Evolutionary conservation across 768 basidiomycete species (phyloP).

Genomic region (Termitomyces sp.): DNA sequence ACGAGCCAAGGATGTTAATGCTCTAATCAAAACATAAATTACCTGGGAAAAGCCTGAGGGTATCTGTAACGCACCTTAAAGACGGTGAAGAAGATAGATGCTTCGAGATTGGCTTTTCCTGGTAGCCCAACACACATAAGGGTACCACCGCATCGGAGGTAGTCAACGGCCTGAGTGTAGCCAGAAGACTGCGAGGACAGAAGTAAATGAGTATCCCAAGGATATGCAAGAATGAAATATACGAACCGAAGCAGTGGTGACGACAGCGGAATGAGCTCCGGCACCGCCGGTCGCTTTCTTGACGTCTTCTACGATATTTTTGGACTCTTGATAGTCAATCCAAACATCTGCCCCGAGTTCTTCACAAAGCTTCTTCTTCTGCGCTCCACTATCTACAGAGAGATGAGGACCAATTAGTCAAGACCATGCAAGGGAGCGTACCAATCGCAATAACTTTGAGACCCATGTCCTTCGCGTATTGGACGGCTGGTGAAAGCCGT

Average conservation of each 20-base stretch:
- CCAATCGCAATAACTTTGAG: conserved; percentile 78
- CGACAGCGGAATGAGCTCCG: conserved; percentile 71
- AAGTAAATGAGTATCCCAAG: background rate
- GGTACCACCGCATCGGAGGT: conserved; percentile 69
- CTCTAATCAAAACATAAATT: conserved; percentile 34
- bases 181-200: conserved; percentile 28
- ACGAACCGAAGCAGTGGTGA: conserved; percentile 54
- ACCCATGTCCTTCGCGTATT: conserved; percentile 79
- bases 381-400: background rate
- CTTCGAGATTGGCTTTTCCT: conserved; percentile 53
- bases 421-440: conserved; percentile 15
- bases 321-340: conserved; percentile 74
- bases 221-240: background rate
- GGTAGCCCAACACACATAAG: conserved; percentile 83
- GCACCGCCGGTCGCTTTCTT: conserved; percentile 59
- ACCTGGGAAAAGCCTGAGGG: conserved; percentile 5
- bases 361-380: conserved; percentile 13
- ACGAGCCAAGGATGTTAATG: conserved; percentile 56
- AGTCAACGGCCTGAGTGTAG: conserved; percentile 63
- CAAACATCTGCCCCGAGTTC: conserved; percentile 54
- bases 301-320: conserved; percentile 66
- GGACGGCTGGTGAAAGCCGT: conserved; percentile 47
- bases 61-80: conserved; percentile 40
- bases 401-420: background rate
- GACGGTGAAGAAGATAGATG: conserved; percentile 73